Evolutionary conservation across 2,329 filamentous ascomycete species (phyloP), one percentile per base, ranked within the genome.

Genomic region (Apiospora koreana): DNA sequence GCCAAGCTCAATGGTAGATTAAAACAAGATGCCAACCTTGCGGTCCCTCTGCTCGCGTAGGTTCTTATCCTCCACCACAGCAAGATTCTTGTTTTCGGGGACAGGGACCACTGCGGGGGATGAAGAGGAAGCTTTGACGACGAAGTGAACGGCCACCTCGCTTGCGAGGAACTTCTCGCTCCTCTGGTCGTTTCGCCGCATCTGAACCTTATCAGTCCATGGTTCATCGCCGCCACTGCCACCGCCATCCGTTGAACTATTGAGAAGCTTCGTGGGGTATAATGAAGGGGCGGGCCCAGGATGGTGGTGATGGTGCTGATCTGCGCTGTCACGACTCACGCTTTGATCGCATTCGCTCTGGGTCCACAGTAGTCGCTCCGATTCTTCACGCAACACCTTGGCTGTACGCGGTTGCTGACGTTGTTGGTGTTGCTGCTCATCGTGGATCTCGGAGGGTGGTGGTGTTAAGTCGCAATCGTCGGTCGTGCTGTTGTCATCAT

Each of bases 301-400:
- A 38, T n/a, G 28, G 4, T 38, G 18, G 21, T 38, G 28, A 46
- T 46, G 18, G 21, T 38, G 28, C n/a, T 46, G 18, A 62, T 62
- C 31, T 35, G 54, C 54, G 31, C 10, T n/a, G 31, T 38, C 48
- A 7, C 48, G 48, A 14, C 12, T 28, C 48, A 23, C 31, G 48
- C 48, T 54, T 25, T 10, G 14, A 6, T 65, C 31, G 31, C 14
- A 25, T n/a, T 31, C 41, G 64, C 42, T 10, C 14, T 12, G 41
- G 64, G 64, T 3, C 72, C 74, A 76, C 1, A 79, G 71, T 48
- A 78, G 75, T 16, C 73, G 71, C 10, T 75, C 71, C 18, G 76
- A 76, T 71, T 79, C 78, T 48, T 77, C 76, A 12, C 74, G 71
- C 18, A 74, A 74, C 71, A 76, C 75, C 41, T 73, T 73, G 9